Evolutionary conservation across 1,284 basidiomycete genomes (phyloP), one percentile per base, ranked within the genome.

Genomic region (Tylopilus sp.): DNA sequence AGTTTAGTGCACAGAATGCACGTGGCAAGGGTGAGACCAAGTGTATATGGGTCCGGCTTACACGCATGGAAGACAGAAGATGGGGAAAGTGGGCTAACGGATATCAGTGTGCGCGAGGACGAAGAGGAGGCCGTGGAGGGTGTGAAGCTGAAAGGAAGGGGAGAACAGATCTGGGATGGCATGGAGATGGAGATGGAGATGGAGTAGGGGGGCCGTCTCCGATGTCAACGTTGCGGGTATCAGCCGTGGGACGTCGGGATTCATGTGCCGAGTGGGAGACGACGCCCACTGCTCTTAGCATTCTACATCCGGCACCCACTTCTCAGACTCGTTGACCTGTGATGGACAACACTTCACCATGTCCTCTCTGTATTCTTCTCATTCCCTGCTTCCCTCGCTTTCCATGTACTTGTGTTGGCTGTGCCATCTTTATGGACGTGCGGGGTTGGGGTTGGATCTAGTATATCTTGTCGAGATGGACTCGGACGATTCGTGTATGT

Each of bases 151-250:
- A 74, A n/a, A n/a, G 79, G 75, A 79, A 80, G 48, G 79, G 80
- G 75, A 80, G 80, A 43, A 76, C 81, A 49, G 71, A 71, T 43
- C 57, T 85, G 83, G 83, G 79, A 83, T 50, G 84, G 80, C 7
- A 78, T 84, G 78, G 82, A 85, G 46, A 82, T 85, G 77, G 83
- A 84, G 32, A 52, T 53, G 78, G 83, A 83, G 40, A 67, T 76
- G 66, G 70, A 67, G 40, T 74, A 57, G 62, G 40, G 28, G 26
- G 2, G 22, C 25, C 15, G 24, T 17, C 9, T 20, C 20, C 17
- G 4, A 26, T 8, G 31, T 37, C 37, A 26, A 29, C 45, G 19
- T 25, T 43, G 41, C 39, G 13, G 33, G n/a, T n/a, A 14, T 17
- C 9, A 26, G 19, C 19, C 37, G 14, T 7, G 24, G 5, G 24